Base-by-base conservation (phyloP, 2,329 filamentous ascomycete genomes). In the Coniella vitis region DNA sequence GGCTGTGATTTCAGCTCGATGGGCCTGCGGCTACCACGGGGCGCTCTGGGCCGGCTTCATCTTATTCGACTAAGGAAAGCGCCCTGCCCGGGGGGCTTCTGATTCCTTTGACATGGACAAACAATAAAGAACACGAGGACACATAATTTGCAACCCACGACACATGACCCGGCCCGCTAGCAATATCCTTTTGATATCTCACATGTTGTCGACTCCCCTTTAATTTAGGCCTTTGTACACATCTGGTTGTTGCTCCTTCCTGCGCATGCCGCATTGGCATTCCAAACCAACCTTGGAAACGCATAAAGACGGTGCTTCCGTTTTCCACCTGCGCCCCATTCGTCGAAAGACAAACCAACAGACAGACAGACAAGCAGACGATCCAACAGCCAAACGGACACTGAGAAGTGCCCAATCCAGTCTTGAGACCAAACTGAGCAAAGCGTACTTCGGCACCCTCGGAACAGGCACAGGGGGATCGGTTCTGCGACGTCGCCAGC, bases 1-100 rank as follows among this genome's bases (percentile, higher is more conserved):
- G n/a, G 51, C 51, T 53, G 48, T n/a, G 37, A 45, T 53, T 36
- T 51, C 51, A 53, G 51, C 48, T 51, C 35, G 34, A 22, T 29
- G 25, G 25, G 20, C 31, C 7, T 49, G 41, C 37, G 47, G n/a
- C 35, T 36, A 49, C 39, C 35, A 16, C 19, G 36, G n/a, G 35
- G 37, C 12, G 16, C 36, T 39, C 29, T 25, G 17, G 31, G 25
- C 17, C 22, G 13, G n/a, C 10, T 29, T 25, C 39, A 39, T 36
- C 8, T 29, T 36, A 29, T 40, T 36, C 20, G 14, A 19, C 22
- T 34, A 31, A 13, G 32, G 16, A 17, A 43, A 20, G 32, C n/a
- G 36, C 25, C 20, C 29, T 14, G n/a, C 29, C n/a, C n/a, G n/a
- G n/a, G n/a, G n/a, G n/a, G n/a, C n/a, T n/a, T n/a, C n/a, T n/a